Conservation (phyloP, 169 alveolate genomes). For the Plasmodium inui region DNA sequence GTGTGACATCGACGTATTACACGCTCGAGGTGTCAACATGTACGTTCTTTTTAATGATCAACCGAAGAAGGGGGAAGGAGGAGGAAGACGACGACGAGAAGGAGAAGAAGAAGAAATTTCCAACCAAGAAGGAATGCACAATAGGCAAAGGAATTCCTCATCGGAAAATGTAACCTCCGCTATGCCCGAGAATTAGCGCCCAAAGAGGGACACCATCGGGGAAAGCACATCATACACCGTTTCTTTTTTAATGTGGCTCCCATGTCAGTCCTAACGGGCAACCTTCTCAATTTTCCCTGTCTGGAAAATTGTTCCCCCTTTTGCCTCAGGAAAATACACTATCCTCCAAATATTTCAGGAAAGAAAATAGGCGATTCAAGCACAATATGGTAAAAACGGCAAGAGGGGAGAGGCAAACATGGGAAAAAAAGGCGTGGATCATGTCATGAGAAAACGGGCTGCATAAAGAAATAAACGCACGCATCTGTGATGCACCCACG, state of each 20-base stretch:
- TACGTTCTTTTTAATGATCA: constrained; percentile 68
- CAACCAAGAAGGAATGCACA: neutral
- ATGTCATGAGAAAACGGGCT: neutral
- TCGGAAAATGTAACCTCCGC: constrained; percentile 41
- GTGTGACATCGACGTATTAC: neutral
- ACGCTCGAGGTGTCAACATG: neutral
- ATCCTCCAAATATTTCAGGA: constrained; percentile 59
- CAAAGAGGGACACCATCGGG: neutral
- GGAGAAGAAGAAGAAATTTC: neutral
- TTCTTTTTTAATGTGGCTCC: neutral
- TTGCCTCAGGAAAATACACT: constrained; percentile 41
- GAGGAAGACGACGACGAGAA: neutral
- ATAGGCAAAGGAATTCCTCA: constrained; percentile 24
- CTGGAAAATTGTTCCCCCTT: neutral
- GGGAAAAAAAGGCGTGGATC: neutral
- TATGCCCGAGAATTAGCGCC: neutral
- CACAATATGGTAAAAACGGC: constrained; percentile 41
- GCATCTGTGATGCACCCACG: neutral
- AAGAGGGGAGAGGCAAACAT: neutral
- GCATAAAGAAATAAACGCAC: neutral
- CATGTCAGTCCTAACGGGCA: neutral
- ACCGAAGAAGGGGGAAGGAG: constrained; percentile 29
- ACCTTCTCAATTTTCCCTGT: neutral
- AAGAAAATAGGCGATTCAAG: constrained; percentile 59
- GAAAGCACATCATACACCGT: neutral